Evolutionary conservation across 2,329 filamentous ascomycete species (phyloP).

Genomic region (Colletotrichum cereale): DNA sequence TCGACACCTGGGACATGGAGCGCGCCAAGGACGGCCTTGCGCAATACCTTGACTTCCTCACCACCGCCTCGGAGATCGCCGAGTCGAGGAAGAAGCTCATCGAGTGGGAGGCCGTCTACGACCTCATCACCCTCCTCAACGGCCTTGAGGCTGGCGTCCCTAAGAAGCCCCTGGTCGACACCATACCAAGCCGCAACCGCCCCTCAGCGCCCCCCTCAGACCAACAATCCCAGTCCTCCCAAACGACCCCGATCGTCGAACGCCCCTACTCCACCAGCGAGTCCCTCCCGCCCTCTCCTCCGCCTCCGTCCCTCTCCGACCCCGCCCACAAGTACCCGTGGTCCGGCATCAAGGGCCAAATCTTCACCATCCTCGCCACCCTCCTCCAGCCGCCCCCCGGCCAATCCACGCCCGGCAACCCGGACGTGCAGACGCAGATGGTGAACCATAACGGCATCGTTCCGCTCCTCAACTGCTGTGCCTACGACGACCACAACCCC

Average conservation of each 20-base stretch:
- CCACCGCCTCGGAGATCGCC: slow-evolving; percentile 86
- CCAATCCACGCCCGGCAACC: slow-evolving; percentile 71
- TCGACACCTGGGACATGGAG: slow-evolving; percentile 98
- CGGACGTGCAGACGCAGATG: slow-evolving; percentile 88
- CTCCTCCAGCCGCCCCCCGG: slow-evolving; percentile 85
- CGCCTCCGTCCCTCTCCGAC: slow-evolving; percentile 68
- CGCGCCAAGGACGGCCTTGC: slow-evolving; percentile 94
- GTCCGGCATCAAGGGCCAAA: slow-evolving; percentile 88
- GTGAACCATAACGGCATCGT: slow-evolving; percentile 88
- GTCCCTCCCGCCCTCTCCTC: slow-evolving; percentile 54
- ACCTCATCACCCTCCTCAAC: slow-evolving; percentile 87
- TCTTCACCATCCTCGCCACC: slow-evolving; percentile 89
- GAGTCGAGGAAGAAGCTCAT: slow-evolving; percentile 88
- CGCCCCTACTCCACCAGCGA: slow-evolving; percentile 67
- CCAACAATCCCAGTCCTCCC: slow-evolving; percentile 37
- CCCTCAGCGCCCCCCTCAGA: slow-evolving; percentile 46
- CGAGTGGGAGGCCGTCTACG: slow-evolving; percentile 91
- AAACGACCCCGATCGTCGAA: slow-evolving; percentile 65
- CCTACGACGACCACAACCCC: slow-evolving; percentile 92
- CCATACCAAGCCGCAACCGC: slow-evolving; percentile 40
- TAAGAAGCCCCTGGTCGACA: slow-evolving; percentile 77
- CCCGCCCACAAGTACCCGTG: slow-evolving; percentile 74
- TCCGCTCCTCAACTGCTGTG: slow-evolving; percentile 87
- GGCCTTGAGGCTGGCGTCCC: slow-evolving; percentile 90
- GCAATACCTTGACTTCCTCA: slow-evolving; percentile 94